Evolutionary conservation across 257 asterid species (phyloP).

Genomic region (Solanum corneliomulleri): DNA sequence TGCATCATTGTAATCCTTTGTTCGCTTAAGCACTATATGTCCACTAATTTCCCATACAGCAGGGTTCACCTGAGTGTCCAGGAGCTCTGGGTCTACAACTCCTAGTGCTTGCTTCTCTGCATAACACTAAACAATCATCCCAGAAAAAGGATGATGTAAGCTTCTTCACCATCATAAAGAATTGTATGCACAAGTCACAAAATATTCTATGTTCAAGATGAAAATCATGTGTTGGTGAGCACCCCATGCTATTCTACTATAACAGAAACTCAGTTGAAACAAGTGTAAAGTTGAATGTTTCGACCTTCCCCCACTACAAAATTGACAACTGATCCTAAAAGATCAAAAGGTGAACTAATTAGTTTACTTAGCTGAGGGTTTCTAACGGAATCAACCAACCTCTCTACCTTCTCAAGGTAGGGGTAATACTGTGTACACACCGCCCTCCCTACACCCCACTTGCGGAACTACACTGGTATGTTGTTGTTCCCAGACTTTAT

Average conservation of each 20-base stretch:
- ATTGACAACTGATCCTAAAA: neutral
- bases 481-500: neutral
- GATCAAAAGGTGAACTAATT: neutral
- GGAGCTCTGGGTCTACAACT: constrained; percentile 39
- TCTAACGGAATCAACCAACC: neutral
- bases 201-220: neutral
- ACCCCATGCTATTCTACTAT: neutral
- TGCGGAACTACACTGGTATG: neutral
- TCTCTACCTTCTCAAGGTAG: neutral
- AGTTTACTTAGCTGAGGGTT: neutral
- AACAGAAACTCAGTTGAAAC: neutral
- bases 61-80: constrained; percentile 66
- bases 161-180: neutral
- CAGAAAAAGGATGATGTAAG: neutral
- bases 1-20: constrained; percentile 48
- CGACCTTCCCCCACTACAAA: neutral
- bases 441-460: neutral
- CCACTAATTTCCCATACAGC: constrained; percentile 83
- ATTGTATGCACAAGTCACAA: neutral
- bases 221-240: neutral
- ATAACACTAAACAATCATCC: constrained; percentile 31
- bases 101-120: constrained; percentile 65
- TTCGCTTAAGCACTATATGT: constrained; percentile 58
- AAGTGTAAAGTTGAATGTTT: neutral
- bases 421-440: neutral